Evolutionary conservation across 805 yeast species (phyloP).

Genomic region (Nakazawaea laoshanensis): DNA sequence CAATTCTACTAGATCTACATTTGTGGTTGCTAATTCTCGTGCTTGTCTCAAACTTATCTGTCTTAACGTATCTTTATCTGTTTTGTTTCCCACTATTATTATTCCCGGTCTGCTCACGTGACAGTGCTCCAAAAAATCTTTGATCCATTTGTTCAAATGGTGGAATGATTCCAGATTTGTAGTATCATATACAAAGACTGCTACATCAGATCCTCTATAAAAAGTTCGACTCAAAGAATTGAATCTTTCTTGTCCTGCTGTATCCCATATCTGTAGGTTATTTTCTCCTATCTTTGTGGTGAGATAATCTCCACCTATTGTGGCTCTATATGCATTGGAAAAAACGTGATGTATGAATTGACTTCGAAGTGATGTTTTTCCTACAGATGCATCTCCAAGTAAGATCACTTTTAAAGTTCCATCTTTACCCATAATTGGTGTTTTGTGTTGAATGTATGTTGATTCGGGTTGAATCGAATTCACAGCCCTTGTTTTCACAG

Average conservation of each 20-base stretch:
- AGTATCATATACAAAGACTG: slow-evolving; percentile 43
- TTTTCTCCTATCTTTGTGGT: slow-evolving; percentile 27
- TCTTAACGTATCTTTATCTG: slow-evolving; percentile 24
- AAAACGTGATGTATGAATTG: slow-evolving; percentile 49
- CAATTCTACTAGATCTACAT: slow-evolving; percentile 13
- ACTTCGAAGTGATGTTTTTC: slow-evolving; percentile 48
- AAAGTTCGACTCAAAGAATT: slow-evolving; percentile 49
- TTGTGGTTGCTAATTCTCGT: slow-evolving; percentile 17
- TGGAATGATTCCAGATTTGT: slow-evolving; percentile 43
- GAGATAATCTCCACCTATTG: slow-evolving; percentile 51
- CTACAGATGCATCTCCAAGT: slow-evolving; percentile 52
- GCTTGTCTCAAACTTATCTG: slow-evolving; percentile 23
- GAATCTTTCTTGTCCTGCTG: slow-evolving; percentile 94
- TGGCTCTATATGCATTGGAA: slow-evolving; percentile 47
- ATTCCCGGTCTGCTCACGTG: slow-evolving; percentile 39
- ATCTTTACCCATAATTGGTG: too few species aligned
- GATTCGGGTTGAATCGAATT: neutral
- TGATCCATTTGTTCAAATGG: slow-evolving; percentile 34
- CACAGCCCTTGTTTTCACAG: neutral
- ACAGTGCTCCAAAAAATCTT: slow-evolving; percentile 38
- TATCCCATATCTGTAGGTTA: slow-evolving; percentile 72
- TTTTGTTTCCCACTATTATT: slow-evolving; percentile 45
- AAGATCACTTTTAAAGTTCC: slow-evolving; percentile 36
- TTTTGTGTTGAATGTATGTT: neutral
- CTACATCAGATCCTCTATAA: slow-evolving; percentile 52